Base-by-base conservation (phyloP, 1,284 basidiomycete genomes). In the Puccinia hordei region DNA sequence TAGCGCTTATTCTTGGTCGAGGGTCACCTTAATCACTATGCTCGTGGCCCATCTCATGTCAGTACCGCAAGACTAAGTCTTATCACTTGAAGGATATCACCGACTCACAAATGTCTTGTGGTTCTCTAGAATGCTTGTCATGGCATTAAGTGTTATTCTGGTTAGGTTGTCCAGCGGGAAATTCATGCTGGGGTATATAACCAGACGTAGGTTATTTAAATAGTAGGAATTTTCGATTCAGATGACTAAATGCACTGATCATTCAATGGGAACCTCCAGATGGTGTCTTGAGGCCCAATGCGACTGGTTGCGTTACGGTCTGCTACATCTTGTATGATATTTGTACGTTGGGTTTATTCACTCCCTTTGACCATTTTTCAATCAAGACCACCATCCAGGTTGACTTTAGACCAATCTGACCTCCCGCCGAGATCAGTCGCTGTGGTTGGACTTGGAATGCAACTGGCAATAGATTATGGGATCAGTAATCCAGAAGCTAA, bases 291-390 rank as follows among this genome's bases (percentile, higher is more conserved):
- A 57, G 76, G 41, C 76, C 76, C 5, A 78, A 78, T 46, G 76
- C 76, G 0, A 78, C 76, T 24, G 76, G 76, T n/a, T 78, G 76
- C 38, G 76, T 78, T 5, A 78, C 76, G 17, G 53, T 78, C 22
- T 78, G 76, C 55, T 78, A 66, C 66, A 71, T 78, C 17, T 41
- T 78, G 35, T 78, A 78, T 49, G 76, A 78, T 33, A 78, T 78
- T 35, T 78, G 76, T 78, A 61, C 24, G 66, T 59, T 46, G 5
- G 33, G 44, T 65, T 41, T 35, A 6, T 22, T 30, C 44, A 66
- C 17, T 15, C 44, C 38, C 22, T n/a, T 24, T 5, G 33, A 33
- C 2, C 1, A 35, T 33, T 59, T 33, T n/a, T 27, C 19, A 22
- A 65, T 27, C 63, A 66, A 44, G 17, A 15, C 22, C 3, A 66